Percentiles rank a stretch among this genome's conserved stretches.
These are phyloP conservation scores for Sphagnurus paluster DNA, from an alignment of 1,284 basidiomycete genomes.

Conservation along the genomic window DNA sequence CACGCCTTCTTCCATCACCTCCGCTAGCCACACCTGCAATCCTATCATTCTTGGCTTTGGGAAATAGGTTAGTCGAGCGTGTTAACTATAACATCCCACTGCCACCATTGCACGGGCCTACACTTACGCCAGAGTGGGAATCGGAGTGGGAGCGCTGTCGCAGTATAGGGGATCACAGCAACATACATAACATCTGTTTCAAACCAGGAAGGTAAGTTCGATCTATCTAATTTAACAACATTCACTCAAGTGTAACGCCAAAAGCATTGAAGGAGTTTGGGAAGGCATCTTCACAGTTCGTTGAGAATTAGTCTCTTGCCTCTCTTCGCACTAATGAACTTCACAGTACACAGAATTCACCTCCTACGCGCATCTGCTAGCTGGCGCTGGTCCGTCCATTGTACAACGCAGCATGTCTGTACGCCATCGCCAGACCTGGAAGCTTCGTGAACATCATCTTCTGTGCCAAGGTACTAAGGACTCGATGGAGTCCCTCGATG, in stretches of 20 bases:
- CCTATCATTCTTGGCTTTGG: conserved; percentile 61
- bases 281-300: conserved; percentile 73
- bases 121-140: conserved; percentile 47
- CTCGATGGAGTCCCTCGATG: too few relatives aligned
- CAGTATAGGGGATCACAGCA: conserved; percentile 35
- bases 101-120: conserved; percentile 35
- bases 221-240: neutral
- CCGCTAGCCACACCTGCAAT: conserved; percentile 69
- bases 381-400: conserved; percentile 56
- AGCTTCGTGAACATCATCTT: conserved; percentile 69
- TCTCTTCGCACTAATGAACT: neutral
- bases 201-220: conserved; percentile 49
- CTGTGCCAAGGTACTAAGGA: too few relatives aligned
- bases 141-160: conserved; percentile 61
- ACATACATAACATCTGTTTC: conserved; percentile 44
- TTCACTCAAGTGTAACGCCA: neutral
- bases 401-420: conserved; percentile 60
- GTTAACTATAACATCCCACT: conserved; percentile 36
- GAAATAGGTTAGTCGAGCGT: conserved; percentile 38
- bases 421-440: conserved; percentile 77
- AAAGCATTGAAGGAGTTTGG: conserved; percentile 71
- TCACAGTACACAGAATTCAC: conserved; percentile 73
- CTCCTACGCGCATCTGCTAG: conserved; percentile 62
- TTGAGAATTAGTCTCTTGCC: conserved; percentile 11
- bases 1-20: conserved; percentile 46